A percentile compares a stretch with the other conserved stretches of the same genome.
Evolutionary conservation across 2,329 filamentous ascomycete species (phyloP).

Genomic region (Cladosporium phlei): DNA sequence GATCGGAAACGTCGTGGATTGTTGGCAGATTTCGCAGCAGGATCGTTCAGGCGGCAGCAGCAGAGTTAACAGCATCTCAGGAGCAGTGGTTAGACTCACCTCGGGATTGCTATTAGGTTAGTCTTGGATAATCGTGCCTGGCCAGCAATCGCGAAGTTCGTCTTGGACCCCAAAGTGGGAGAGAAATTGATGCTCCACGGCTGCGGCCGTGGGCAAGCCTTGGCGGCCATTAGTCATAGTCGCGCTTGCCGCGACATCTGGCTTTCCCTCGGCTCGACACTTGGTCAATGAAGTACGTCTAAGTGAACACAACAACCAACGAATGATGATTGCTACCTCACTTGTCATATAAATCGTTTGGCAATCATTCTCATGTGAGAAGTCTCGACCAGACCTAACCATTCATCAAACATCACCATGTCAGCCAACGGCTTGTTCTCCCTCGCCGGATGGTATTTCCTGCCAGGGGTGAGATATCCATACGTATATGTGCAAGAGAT

Average conservation of each 20-base stretch:
- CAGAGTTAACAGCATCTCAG: background rate
- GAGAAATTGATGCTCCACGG: background rate
- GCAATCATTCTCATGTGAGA: too few relatives aligned
- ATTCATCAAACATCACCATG: conserved; percentile 23
- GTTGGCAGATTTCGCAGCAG: conserved; percentile 4
- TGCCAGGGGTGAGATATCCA: conserved; percentile 50
- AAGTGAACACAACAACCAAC: too few relatives aligned
- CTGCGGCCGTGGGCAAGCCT: too few relatives aligned
- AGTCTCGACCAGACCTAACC: too few relatives aligned
- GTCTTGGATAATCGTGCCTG: conserved; percentile 14
- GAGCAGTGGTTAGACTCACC: conserved; percentile 5
- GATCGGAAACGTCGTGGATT: background rate
- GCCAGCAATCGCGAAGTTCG: conserved; percentile 8
- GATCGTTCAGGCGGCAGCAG: conserved; percentile 1
- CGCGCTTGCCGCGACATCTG: too few relatives aligned
- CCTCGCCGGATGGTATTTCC: conserved; percentile 57
- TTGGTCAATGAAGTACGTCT: too few relatives aligned
- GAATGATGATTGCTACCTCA: too few relatives aligned
- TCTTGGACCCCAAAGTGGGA: background rate
- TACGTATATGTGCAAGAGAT: background rate
- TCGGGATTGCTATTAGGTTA: conserved; percentile 13
- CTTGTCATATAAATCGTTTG: too few relatives aligned
- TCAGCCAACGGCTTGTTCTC: conserved; percentile 47
- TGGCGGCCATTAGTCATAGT: too few relatives aligned
- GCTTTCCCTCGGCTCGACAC: too few relatives aligned